Percentiles rank a stretch among this genome's conserved stretches.
Evolutionary conservation across 2,329 filamentous ascomycete genomes (phyloP).

Genomic region (Cordyceps cicadae): DNA sequence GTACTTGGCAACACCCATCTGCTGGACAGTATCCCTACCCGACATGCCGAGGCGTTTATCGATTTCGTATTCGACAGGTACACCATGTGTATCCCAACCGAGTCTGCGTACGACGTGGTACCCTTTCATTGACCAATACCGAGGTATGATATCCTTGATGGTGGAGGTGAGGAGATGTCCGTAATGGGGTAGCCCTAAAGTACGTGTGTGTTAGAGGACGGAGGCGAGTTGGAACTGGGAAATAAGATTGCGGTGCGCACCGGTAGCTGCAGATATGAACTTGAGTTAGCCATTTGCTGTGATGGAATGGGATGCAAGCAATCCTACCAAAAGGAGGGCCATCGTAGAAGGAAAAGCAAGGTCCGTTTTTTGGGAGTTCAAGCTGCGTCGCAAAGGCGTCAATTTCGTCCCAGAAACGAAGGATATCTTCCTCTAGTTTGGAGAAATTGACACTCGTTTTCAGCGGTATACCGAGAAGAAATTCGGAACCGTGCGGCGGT

Average conservation of each 20-base stretch:
- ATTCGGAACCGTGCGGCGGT: background rate
- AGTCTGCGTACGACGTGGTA: constrained; percentile 66
- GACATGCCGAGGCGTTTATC: constrained; percentile 83
- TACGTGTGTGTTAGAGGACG: background rate
- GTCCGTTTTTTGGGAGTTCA: constrained; percentile 72
- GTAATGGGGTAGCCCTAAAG: constrained; percentile 52
- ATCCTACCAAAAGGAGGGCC: constrained; percentile 62
- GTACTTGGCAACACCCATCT: constrained; percentile 74
- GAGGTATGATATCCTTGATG: constrained; percentile 92
- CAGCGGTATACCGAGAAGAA: background rate
- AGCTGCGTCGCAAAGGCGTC: constrained; percentile 67
- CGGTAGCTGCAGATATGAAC: constrained; percentile 4
- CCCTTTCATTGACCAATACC: constrained; percentile 97
- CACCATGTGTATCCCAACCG: constrained; percentile 50
- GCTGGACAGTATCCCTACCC: constrained; percentile 68
- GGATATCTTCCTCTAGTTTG: constrained; percentile 77
- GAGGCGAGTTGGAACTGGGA: too few species aligned
- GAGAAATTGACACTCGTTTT: constrained; percentile 85
- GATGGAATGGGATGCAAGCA: background rate
- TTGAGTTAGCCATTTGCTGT: background rate
- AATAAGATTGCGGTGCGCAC: constrained; percentile 11
- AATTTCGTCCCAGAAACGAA: constrained; percentile 83
- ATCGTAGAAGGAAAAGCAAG: constrained; percentile 92
- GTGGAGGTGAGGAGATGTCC: constrained; percentile 79
- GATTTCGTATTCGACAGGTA: constrained; percentile 86